These are phyloP conservation scores for Mikania micrantha DNA, from an alignment of 129 eudicot species.

Conservation along the genomic window DNA sequence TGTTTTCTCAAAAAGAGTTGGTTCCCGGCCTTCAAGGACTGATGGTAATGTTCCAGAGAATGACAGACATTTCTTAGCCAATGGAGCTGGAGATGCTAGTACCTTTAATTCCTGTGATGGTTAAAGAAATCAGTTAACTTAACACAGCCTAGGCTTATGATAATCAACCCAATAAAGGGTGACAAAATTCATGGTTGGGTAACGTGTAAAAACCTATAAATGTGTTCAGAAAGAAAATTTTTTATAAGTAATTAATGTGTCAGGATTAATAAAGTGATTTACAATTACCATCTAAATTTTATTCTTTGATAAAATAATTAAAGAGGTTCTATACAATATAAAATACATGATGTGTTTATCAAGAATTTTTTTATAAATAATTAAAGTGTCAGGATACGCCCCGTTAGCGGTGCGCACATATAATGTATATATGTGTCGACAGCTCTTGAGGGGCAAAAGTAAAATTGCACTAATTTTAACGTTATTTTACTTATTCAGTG, in stretches of 20 bases:
- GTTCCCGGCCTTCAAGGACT: conserved; percentile 50
- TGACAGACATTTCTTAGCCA: conserved; percentile 75
- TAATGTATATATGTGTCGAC: no score
- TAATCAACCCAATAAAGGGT: background rate
- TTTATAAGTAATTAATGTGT: background rate
- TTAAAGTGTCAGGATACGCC: no score
- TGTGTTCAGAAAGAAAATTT: no score
- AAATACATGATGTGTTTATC: no score
- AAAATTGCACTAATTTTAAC: no score
- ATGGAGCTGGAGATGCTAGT: conserved; percentile 39
- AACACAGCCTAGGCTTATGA: background rate
- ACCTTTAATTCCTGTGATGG: conserved; percentile 38
- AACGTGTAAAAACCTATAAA: background rate
- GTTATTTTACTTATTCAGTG: no score
- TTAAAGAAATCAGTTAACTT: background rate
- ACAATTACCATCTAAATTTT: background rate
- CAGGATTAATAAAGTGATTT: background rate
- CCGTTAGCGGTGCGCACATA: no score
- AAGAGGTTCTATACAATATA: background rate
- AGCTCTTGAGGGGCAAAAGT: no score
- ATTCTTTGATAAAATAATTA: background rate
- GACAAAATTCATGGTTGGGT: background rate
- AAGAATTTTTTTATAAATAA: no score
- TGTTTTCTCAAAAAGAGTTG: conserved; percentile 33
- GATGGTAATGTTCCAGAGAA: conserved; percentile 62